Percentiles rank a stretch among this genome's conserved stretches.
Evolutionary conservation across 192 early-diverging fungal species (phyloP).

Genomic region (Thamnidium elegans): DNA sequence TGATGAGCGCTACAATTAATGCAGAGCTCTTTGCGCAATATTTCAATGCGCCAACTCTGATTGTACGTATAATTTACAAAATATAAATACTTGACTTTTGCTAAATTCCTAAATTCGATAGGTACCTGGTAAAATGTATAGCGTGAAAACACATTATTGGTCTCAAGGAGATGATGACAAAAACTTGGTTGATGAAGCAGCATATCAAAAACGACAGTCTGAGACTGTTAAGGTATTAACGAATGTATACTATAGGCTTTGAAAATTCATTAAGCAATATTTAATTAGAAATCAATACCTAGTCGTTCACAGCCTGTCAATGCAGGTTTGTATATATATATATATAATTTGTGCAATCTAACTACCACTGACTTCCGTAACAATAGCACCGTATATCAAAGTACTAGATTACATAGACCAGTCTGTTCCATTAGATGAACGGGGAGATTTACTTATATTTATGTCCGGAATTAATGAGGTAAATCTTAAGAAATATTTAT

Average conservation of each 20-base stretch:
- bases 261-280: not conserved
- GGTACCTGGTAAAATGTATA: slow-evolving; percentile 66
- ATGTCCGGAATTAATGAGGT: slow-evolving; percentile 64
- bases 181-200: slow-evolving; percentile 52
- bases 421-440: slow-evolving; percentile 47
- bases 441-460: slow-evolving; percentile 65
- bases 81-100: not conserved
- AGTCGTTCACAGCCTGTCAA: slow-evolving; percentile 41
- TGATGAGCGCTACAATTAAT: slow-evolving; percentile 93
- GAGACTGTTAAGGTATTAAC: slow-evolving; percentile 34
- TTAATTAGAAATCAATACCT: slow-evolving; percentile 47
- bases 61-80: slow-evolving; percentile 16
- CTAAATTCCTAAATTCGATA: slow-evolving; percentile 11
- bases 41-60: slow-evolving; percentile 58
- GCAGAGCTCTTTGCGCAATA: slow-evolving; percentile 74
- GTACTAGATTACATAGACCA: slow-evolving; percentile 62
- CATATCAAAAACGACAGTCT: slow-evolving; percentile 41
- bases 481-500: not conserved
- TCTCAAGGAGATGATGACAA: slow-evolving; percentile 54
- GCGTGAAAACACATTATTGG: slow-evolving; percentile 59
- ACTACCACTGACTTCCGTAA: not conserved
- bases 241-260: not conserved
- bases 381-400: slow-evolving; percentile 52
- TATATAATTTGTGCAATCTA: not conserved
- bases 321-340: slow-evolving; percentile 42